Conservation (phyloP, 306 rosid genomes). For the Citrullus amarus region DNA sequence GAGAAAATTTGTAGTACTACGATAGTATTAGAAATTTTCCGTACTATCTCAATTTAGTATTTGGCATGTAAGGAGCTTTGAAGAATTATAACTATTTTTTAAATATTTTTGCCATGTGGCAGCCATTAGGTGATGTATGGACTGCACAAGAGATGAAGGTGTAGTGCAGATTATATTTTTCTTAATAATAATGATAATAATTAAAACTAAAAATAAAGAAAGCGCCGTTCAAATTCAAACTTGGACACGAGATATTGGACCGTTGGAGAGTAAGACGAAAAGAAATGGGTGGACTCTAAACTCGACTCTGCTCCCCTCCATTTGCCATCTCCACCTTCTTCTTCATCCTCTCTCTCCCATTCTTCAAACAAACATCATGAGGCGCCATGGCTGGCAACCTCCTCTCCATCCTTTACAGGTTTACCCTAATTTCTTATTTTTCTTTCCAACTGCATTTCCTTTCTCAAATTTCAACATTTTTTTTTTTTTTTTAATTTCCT, state of each 20-base stretch:
- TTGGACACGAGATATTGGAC: neutral
- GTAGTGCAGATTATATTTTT: no score
- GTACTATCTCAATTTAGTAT: no score
- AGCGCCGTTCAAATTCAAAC: neutral
- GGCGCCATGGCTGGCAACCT: conserved; percentile 96
- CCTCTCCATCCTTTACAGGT: conserved; percentile 95
- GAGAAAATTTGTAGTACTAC: no score
- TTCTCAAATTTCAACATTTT: neutral
- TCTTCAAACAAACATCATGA: conserved; percentile 17
- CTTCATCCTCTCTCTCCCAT: neutral
- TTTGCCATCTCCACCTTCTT: neutral
- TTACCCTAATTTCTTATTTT: neutral
- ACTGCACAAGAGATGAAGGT: no score
- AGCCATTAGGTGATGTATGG: no score
- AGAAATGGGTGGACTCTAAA: neutral
- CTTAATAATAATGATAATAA: no score
- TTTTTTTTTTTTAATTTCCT: neutral
- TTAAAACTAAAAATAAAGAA: neutral
- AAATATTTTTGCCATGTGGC: no score
- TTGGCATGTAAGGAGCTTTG: no score
- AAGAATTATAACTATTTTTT: no score
- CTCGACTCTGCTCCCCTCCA: neutral
- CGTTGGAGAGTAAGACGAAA: neutral
- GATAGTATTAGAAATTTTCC: no score
- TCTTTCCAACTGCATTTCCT: neutral